Evolutionary conservation across 805 yeast species (phyloP), one percentile per base, ranked within the genome.

Genomic region (Yarrowia sp.): DNA sequence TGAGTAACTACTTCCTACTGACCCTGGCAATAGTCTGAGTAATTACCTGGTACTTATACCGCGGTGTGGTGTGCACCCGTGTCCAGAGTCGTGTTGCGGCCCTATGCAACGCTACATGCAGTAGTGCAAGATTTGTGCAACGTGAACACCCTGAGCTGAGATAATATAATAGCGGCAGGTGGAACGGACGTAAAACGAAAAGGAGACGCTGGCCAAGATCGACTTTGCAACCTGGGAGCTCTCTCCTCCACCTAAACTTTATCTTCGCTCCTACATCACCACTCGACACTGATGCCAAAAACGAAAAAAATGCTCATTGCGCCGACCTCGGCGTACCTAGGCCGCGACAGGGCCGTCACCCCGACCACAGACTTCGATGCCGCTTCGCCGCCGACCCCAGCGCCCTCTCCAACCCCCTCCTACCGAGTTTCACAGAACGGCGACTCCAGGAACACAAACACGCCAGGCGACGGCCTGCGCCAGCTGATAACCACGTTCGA

Each of bases 341-440:
- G 58, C 4, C 27, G 55, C 31, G 55, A 47, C 42, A 9, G 58
- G 16, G 58, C 58, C 13, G 41, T 36, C 4, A 58, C 62, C 6
- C 51, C 62, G 24, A 58, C 62, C 2, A n/a, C 38, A 7, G 62
- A 58, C 39, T 32, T 42, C 5, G 39, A 33, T 14, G 53, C 41
- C 13, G 39, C 44, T 7, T 58, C 62, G 5, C 62, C 62, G 12
- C 62, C 62, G 2, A 58, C 62, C 21, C 62, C 62, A n/a, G 62
- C 62, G 4, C 62, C 62, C 2, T 42, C 53, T 2, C 62, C 62
- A 12, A 58, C 53, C 0, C 62, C 62, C 32, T 27, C 51, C 14
- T 55, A 38, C 16, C 47, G 42, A 18, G 33, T 27, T 24, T 29
- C 60, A 8, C 46, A 53, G n/a, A 38, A 38, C 16, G 46, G 46